Evolutionary conservation across 495 filamentous ascomycete genomes (phyloP).

Genomic region (Penicillium manginii): DNA sequence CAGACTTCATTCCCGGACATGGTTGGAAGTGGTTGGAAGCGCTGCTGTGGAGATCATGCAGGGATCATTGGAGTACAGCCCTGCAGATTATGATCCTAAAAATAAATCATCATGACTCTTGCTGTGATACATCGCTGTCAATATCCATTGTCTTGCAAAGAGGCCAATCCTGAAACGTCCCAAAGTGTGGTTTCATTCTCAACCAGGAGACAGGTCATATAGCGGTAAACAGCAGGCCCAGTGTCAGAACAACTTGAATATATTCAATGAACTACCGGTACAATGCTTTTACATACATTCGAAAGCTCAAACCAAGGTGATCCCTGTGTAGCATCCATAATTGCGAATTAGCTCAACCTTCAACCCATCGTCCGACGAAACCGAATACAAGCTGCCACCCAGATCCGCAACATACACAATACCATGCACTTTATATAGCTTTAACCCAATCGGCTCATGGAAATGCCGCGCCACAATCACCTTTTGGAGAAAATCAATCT

Average conservation of each 20-base stretch:
- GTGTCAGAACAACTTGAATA: not conserved
- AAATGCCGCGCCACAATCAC: slow-evolving; percentile 45
- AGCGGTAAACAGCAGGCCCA: not conserved
- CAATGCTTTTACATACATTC: not conserved
- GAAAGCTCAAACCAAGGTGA: slow-evolving; percentile 23
- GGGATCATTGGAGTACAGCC: not conserved
- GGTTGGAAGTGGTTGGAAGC: not conserved
- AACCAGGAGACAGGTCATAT: not conserved
- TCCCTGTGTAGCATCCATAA: slow-evolving; percentile 33
- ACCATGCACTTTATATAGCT: slow-evolving; percentile 39
- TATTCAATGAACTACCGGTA: not conserved
- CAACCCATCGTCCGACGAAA: slow-evolving; percentile 44
- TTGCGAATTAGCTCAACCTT: slow-evolving; percentile 37
- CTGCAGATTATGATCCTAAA: not conserved
- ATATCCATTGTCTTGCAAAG: not conserved
- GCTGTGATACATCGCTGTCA: not conserved
- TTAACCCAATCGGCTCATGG: slow-evolving; percentile 46
- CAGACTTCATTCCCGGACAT: no score
- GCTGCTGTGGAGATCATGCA: not conserved
- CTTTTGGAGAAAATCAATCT: slow-evolving; percentile 25
- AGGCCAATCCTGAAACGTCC: not conserved
- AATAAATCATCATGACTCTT: not conserved
- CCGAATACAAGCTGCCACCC: slow-evolving; percentile 49
- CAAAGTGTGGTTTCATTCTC: not conserved
- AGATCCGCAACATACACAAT: slow-evolving; percentile 51